Evolutionary conservation across 2,329 filamentous ascomycete species (phyloP).

Genomic region (Didymella lethalis): DNA sequence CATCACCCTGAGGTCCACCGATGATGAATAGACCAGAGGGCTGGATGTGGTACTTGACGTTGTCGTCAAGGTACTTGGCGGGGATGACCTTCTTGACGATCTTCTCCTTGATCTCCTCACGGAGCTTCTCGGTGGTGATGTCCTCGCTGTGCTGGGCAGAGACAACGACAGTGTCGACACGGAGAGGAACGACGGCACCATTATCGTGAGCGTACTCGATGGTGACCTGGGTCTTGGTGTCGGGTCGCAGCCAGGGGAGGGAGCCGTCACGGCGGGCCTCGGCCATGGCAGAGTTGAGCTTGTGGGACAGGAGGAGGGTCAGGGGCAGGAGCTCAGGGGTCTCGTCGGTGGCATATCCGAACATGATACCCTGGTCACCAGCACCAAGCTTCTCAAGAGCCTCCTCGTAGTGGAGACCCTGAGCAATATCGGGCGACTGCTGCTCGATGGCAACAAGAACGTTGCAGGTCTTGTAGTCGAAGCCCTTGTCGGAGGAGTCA

Average conservation of each 20-base stretch:
- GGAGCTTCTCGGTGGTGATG: conserved; percentile 89
- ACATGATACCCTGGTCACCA: conserved; percentile 99
- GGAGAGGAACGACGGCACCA: conserved; percentile 88
- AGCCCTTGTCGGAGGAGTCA: conserved; percentile 95
- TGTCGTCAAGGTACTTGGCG: conserved; percentile 86
- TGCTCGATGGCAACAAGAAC: conserved; percentile 98
- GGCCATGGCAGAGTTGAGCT: conserved; percentile 95
- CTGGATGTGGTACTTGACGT: conserved; percentile 98
- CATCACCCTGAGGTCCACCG: conserved; percentile 97
- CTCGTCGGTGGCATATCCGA: conserved; percentile 99
- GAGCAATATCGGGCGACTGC: conserved; percentile 98
- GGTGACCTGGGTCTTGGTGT: conserved; percentile 99
- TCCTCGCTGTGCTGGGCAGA: conserved; percentile 91
- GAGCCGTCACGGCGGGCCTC: conserved; percentile 85
- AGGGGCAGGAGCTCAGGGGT: conserved; percentile 96
- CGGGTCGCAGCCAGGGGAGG: conserved; percentile 93
- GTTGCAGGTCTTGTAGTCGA: conserved; percentile 99
- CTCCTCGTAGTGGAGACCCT: conserved; percentile 98
- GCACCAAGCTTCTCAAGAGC: conserved; percentile 97
- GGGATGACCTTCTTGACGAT: conserved; percentile 96
- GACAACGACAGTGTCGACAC: conserved; percentile 96
- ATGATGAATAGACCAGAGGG: conserved; percentile 99
- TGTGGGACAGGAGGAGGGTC: conserved; percentile 92
- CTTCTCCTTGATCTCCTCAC: conserved; percentile 95
- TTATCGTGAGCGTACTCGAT: conserved; percentile 98